Evolutionary conservation across 352 stramenopile species (phyloP).

Genomic region (Plasmopara halstedii): DNA sequence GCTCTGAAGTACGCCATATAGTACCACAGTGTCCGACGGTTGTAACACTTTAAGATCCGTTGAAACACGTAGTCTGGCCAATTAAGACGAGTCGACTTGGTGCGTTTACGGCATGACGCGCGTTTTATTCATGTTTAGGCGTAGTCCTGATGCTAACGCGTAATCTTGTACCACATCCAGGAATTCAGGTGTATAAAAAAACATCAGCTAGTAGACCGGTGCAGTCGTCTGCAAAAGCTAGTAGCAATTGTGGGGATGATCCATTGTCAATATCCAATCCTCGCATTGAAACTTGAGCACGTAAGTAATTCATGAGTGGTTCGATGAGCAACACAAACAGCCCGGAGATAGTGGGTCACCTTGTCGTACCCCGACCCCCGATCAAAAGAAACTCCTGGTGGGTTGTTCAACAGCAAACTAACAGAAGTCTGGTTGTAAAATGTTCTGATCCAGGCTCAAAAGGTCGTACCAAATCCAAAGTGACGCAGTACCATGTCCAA

Average conservation of each 20-base stretch:
- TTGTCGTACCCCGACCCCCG: constrained; percentile 6
- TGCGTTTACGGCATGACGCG: background rate
- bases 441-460: constrained; percentile 5
- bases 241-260: background rate
- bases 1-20: background rate
- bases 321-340: constrained; percentile 9
- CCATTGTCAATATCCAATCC: background rate
- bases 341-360: constrained; percentile 9
- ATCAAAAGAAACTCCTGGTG: background rate
- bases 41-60: background rate
- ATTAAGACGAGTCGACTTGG: background rate
- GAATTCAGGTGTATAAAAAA: too few relatives aligned
- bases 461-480: constrained; percentile 5
- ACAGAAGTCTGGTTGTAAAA: constrained; percentile 5
- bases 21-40: background rate
- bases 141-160: too few relatives aligned
- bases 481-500: too few relatives aligned
- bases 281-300: background rate
- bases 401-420: constrained; percentile 8
- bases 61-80: background rate
- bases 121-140: constrained; percentile 5
- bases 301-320: constrained; percentile 7
- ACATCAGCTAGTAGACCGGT: constrained; percentile 4
- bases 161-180: too few relatives aligned
- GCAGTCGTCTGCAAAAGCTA: constrained; percentile 9